Conservation (phyloP, 345 rosid species). For the Acer campestre region DNA sequence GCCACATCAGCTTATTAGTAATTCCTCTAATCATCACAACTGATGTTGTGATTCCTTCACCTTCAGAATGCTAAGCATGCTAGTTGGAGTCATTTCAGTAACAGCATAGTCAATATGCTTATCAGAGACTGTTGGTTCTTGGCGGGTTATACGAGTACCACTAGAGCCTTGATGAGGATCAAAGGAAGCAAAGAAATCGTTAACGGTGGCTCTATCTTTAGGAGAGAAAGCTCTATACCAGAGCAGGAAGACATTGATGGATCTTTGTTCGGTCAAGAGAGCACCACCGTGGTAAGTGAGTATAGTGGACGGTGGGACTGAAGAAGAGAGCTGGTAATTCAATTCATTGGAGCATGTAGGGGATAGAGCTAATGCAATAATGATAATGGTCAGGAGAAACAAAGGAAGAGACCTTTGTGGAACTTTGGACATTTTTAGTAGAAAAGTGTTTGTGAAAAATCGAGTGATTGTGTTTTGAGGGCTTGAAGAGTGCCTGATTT, state of each 20-base stretch:
- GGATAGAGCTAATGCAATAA: neutral
- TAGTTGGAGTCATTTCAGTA: too few species aligned
- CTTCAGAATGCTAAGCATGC: too few species aligned
- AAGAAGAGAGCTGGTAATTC: neutral
- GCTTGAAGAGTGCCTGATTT: neutral
- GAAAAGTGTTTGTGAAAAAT: neutral
- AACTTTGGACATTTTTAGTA: constrained; percentile 8
- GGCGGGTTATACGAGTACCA: neutral
- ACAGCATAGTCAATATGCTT: too few species aligned
- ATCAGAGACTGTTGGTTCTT: constrained; percentile 18
- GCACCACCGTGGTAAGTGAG: constrained; percentile 31
- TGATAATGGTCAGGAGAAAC: constrained; percentile 1
- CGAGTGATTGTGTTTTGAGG: neutral
- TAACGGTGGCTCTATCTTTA: constrained; percentile 18
- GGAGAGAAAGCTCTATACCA: constrained; percentile 29
- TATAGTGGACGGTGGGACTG: neutral
- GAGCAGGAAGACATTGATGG: constrained; percentile 22
- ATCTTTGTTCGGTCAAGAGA: constrained; percentile 19
- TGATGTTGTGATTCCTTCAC: too few species aligned
- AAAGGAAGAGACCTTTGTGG: neutral
- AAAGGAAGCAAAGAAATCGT: constrained; percentile 26
- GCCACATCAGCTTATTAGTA: too few species aligned
- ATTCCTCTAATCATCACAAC: too few species aligned
- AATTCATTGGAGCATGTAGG: constrained; percentile 2
- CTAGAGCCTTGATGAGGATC: neutral